phyloP scores from a whole-genome alignment of 495 filamentous ascomycete species.

The Rhizodiscina lignyota region DNA sequence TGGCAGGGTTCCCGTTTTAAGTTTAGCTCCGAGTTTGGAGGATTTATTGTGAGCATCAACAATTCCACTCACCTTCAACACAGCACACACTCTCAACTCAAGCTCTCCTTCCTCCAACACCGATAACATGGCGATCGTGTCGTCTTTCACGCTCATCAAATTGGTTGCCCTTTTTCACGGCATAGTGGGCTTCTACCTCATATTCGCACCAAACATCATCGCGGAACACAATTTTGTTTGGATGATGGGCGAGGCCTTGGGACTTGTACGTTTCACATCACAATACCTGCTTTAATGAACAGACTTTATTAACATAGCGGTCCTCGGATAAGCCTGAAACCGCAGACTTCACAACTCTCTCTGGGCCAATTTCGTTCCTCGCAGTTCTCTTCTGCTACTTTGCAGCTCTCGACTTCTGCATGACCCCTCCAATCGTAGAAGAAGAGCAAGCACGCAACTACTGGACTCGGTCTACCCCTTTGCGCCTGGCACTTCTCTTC shows the following conservation, averaged over 20 bases:
- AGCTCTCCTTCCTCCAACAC: not conserved
- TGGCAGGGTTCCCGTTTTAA: not conserved
- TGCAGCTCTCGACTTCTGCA: no score
- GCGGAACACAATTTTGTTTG: constrained; percentile 69
- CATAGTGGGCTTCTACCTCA: constrained; percentile 66
- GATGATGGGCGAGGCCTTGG: constrained; percentile 68
- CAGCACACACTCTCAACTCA: not conserved
- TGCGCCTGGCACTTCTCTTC: constrained; percentile 51
- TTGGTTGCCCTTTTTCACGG: constrained; percentile 67
- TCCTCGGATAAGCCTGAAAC: no score
- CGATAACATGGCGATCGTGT: constrained; percentile 57
- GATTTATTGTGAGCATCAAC: constrained; percentile 1
- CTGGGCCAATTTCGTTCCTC: no score
- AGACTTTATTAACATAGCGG: no score
- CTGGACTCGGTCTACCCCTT: constrained; percentile 47
- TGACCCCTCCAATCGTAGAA: not conserved
- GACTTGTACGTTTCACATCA: constrained; percentile 41
- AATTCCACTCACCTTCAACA: not conserved
- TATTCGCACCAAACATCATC: constrained; percentile 49
- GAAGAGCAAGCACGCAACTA: constrained; percentile 47
- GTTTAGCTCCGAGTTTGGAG: no score
- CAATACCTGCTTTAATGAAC: no score
- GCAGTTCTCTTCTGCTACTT: no score
- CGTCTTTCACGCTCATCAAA: constrained; percentile 58
- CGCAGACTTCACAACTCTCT: no score